Percentiles rank a stretch among this genome's conserved stretches.
Evolutionary conservation across 768 basidiomycete species (phyloP).

Genomic region (Boletus subparvulus): DNA sequence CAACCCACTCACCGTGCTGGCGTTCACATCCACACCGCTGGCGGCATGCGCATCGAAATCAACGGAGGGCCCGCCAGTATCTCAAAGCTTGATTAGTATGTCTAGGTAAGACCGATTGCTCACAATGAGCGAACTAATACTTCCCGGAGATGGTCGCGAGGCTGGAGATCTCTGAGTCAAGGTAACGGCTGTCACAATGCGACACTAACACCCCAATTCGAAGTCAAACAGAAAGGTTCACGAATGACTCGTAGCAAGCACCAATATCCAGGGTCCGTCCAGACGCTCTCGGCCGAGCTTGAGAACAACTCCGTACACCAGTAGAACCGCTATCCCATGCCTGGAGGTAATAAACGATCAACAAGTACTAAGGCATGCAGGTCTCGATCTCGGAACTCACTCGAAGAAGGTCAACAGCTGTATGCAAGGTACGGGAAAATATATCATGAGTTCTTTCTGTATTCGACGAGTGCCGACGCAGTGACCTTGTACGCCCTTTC

Average conservation of each 20-base stretch:
- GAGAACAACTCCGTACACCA: conserved; percentile 27
- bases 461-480: neutral
- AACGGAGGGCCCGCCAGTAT: no score
- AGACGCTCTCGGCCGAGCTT: conserved; percentile 36
- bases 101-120: no score
- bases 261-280: conserved; percentile 41
- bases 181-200: neutral
- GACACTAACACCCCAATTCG: neutral
- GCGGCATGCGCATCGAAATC: no score
- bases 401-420: conserved; percentile 20
- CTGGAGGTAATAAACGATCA: neutral
- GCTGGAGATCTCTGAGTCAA: neutral
- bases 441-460: conserved; percentile 3
- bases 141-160: neutral
- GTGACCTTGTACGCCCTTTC: conserved; percentile 18
- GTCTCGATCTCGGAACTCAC: conserved; percentile 7
- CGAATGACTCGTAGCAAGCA: conserved; percentile 39
- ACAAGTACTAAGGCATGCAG: no score
- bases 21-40: neutral
- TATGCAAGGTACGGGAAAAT: conserved; percentile 25
- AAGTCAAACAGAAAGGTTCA: neutral
- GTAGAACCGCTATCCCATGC: conserved; percentile 4
- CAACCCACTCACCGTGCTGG: neutral
- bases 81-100: no score
- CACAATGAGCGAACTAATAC: neutral